These are phyloP conservation scores for Inga oerstediana DNA, from an alignment of 306 rosid species.

Conservation along the genomic window DNA sequence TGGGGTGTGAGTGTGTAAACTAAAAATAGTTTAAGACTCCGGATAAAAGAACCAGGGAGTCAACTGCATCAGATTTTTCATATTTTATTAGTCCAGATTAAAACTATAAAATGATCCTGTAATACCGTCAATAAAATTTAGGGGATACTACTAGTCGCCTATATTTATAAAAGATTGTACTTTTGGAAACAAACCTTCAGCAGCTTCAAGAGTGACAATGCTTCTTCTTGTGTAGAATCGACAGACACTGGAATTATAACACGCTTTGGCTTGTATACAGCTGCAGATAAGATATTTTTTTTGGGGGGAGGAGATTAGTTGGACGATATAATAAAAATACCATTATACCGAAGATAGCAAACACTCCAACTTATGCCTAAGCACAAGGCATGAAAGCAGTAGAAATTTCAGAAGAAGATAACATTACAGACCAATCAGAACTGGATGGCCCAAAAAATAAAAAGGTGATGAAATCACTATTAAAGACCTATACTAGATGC, in stretches of 20 bases:
- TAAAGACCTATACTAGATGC: background rate
- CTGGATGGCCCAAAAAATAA: background rate
- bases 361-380: background rate
- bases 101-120: background rate
- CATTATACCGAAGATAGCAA: background rate
- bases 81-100: background rate
- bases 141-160: background rate
- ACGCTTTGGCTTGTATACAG: constrained; percentile 53
- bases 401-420: constrained; percentile 1
- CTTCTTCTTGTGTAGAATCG: constrained; percentile 86
- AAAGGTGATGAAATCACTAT: background rate
- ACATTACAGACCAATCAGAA: background rate
- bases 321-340: constrained; percentile 2
- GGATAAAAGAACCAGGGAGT: constrained; percentile 9
- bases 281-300: constrained; percentile 31
- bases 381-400: constrained; percentile 3
- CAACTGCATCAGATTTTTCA: constrained; percentile 11
- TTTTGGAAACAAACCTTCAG: constrained; percentile 68
- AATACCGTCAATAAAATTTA: background rate
- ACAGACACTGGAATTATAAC: constrained; percentile 59
- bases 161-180: constrained; percentile 20
- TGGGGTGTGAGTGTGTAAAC: background rate
- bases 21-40: background rate
- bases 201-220: constrained; percentile 65
- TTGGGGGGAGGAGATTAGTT: background rate